phyloP scores from a whole-genome alignment of 192 early-diverging fungal species.

The Thamnidium elegans region DNA sequence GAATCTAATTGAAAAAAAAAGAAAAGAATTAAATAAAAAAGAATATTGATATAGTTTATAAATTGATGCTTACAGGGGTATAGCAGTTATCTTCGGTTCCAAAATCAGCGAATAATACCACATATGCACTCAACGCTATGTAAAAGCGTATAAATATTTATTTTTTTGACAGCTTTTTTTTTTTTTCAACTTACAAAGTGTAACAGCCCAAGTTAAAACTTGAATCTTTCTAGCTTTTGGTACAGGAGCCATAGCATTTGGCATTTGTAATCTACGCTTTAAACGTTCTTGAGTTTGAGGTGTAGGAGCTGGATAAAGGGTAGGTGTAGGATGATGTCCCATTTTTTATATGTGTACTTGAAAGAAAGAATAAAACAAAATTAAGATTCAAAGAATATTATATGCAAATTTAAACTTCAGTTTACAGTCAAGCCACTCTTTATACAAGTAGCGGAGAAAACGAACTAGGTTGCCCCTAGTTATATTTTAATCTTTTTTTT shows the following conservation, averaged over 20 bases:
- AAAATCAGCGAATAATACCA: slow-evolving; percentile 37
- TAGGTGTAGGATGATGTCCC: slow-evolving; percentile 10
- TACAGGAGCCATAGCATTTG: slow-evolving; percentile 16
- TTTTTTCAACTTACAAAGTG: slow-evolving; percentile 11
- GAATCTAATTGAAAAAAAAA: slow-evolving; percentile 11
- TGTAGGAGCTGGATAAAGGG: not conserved
- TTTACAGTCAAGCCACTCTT: no score
- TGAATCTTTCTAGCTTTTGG: slow-evolving; percentile 12
- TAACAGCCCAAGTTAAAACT: slow-evolving; percentile 14
- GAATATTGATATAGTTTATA: not conserved
- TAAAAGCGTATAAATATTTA: no score
- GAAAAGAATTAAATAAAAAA: not conserved
- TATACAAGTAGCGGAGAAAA: no score
- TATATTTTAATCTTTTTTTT: no score
- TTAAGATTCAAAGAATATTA: not conserved
- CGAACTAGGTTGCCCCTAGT: no score
- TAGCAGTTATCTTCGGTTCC: slow-evolving; percentile 29
- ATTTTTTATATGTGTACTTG: not conserved
- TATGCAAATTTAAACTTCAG: no score
- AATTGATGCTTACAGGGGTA: slow-evolving; percentile 15
- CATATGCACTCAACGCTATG: slow-evolving; percentile 28
- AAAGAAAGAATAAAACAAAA: not conserved
- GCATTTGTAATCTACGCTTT: slow-evolving; percentile 16
- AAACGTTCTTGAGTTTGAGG: slow-evolving; percentile 8
- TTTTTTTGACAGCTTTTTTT: not conserved